Evolutionary conservation across 2,329 filamentous ascomycete genomes (phyloP).

Genomic region (Metarhizium anisopliae): DNA sequence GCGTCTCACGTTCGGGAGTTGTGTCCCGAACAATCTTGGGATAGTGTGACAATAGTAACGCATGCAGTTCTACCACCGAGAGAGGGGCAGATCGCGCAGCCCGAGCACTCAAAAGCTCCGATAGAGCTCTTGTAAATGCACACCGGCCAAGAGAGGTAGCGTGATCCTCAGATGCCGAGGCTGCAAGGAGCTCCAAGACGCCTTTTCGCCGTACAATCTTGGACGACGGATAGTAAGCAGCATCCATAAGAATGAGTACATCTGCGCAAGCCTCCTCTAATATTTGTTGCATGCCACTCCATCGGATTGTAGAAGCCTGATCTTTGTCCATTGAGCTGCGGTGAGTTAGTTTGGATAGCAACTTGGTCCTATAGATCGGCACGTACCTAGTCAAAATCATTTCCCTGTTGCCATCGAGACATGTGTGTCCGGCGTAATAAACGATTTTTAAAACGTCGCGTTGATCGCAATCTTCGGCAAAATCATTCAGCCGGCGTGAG

Average conservation of each 20-base stretch:
- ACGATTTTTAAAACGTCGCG: conserved; percentile 50
- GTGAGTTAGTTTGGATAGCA: background rate
- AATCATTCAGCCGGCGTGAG: conserved; percentile 39
- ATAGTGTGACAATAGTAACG: conserved; percentile 42
- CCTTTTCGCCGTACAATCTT: conserved; percentile 43
- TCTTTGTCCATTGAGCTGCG: conserved; percentile 37
- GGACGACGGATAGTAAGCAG: conserved; percentile 46
- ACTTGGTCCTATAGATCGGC: conserved; percentile 9
- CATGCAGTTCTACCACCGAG: conserved; percentile 45
- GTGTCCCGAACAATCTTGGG: conserved; percentile 42
- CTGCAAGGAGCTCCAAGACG: conserved; percentile 47
- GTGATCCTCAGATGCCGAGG: conserved; percentile 45
- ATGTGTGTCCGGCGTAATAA: conserved; percentile 48
- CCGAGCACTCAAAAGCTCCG: conserved; percentile 39
- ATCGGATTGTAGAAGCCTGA: conserved; percentile 39
- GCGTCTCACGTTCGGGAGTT: conserved; percentile 35
- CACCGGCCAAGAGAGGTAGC: conserved; percentile 36
- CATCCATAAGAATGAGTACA: conserved; percentile 49
- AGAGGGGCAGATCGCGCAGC: conserved; percentile 35
- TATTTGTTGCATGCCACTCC: conserved; percentile 47
- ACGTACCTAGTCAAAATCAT: conserved; percentile 49
- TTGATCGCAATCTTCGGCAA: conserved; percentile 43
- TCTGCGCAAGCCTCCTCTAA: conserved; percentile 48
- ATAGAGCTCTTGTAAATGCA: conserved; percentile 42
- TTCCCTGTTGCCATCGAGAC: conserved; percentile 44